Percentiles rank a stretch among this genome's conserved stretches.
Conservation (phyloP, 345 rosid species). For the Passiflora organensis region DNA sequence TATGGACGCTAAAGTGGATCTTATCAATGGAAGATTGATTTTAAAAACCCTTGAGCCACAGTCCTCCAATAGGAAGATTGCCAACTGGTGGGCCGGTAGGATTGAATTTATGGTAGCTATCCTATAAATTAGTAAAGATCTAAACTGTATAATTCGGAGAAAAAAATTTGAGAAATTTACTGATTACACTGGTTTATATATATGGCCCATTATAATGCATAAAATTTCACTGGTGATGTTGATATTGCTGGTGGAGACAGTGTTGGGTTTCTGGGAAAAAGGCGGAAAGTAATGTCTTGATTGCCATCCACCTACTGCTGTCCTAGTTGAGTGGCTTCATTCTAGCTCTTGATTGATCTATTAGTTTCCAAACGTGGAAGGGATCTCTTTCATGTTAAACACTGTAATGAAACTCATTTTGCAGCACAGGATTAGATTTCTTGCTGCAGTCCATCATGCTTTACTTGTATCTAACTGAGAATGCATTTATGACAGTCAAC, state of each 20-base stretch:
- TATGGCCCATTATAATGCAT: neutral
- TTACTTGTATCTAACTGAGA: neutral
- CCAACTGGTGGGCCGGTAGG: too few relatives aligned
- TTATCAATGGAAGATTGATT: too few relatives aligned
- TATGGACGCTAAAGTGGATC: too few relatives aligned
- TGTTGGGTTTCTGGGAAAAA: constrained; percentile 3
- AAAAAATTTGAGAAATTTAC: too few relatives aligned
- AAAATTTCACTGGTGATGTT: neutral
- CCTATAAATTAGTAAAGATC: too few relatives aligned
- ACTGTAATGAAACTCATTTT: too few relatives aligned
- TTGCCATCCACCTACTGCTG: neutral
- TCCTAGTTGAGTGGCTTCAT: neutral
- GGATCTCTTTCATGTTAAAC: neutral
- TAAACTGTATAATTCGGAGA: too few relatives aligned
- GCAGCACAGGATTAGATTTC: neutral
- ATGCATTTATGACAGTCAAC: neutral
- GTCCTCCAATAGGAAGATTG: too few relatives aligned
- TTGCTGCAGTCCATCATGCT: neutral
- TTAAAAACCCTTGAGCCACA: too few relatives aligned
- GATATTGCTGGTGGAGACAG: neutral
- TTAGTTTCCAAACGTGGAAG: neutral
- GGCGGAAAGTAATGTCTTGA: neutral
- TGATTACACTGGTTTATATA: too few relatives aligned
- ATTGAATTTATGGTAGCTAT: too few relatives aligned
- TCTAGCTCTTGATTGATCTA: neutral